phyloP scores from a whole-genome alignment of 2,329 filamentous ascomycete genomes.

The Pseudogymnoascus sp. region DNA sequence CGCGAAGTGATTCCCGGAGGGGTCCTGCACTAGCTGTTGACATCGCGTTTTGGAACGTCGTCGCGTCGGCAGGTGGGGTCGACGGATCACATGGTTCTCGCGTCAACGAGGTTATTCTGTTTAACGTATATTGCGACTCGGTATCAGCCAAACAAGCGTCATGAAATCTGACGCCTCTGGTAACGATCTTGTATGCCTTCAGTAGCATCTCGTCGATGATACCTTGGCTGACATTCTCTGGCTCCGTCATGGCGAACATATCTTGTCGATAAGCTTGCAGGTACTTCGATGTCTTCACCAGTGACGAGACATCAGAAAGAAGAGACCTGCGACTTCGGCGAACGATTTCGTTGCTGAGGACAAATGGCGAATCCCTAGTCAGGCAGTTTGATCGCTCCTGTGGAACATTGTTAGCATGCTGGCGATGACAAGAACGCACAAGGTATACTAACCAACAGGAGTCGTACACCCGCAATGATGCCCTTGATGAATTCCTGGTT shows the following conservation, averaged over 20 bases:
- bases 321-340: conserved; percentile 78
- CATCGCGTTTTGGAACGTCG: conserved; percentile 40
- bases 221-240: conserved; percentile 54
- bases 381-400: conserved; percentile 85
- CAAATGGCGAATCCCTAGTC: conserved; percentile 67
- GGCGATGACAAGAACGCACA: not conserved
- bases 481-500: conserved; percentile 93
- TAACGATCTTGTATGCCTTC: conserved; percentile 91
- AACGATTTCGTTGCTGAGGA: conserved; percentile 67
- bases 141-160: conserved; percentile 70
- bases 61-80: conserved; percentile 54
- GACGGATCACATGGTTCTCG: conserved; percentile 52
- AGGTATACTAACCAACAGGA: conserved; percentile 62
- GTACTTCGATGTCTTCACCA: conserved; percentile 82
- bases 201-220: conserved; percentile 88
- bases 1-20: conserved; percentile 24
- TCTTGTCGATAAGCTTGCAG: conserved; percentile 52
- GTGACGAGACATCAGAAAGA: conserved; percentile 76
- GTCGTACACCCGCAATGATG: conserved; percentile 86
- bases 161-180: conserved; percentile 78
- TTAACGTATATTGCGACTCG: conserved; percentile 38
- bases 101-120: conserved; percentile 53
- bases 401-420: conserved; percentile 12
- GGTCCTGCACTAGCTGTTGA: conserved; percentile 30
- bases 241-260: conserved; percentile 41